Percentiles rank a stretch among this genome's conserved stretches.
These are phyloP conservation scores for Macrotyloma uniflorum DNA, from an alignment of 306 rosid species.

Conservation along the genomic window DNA sequence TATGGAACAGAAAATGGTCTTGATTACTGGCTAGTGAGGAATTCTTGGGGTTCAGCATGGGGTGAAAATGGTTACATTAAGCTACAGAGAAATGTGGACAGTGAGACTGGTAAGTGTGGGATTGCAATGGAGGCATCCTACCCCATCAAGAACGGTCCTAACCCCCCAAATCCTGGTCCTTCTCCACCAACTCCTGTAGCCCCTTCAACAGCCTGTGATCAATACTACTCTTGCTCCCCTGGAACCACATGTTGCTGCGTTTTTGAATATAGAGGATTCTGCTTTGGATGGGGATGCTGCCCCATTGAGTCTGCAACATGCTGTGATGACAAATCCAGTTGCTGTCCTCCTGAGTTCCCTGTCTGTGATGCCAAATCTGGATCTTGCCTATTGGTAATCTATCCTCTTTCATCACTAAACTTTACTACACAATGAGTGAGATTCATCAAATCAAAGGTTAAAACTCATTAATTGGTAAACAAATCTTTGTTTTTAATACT, in stretches of 20 bases:
- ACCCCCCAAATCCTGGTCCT: conserved; percentile 86
- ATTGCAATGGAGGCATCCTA: conserved; percentile 83
- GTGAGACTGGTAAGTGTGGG: conserved; percentile 72
- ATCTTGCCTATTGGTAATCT: conserved; percentile 70
- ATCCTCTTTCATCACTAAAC: background rate
- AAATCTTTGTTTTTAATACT: too few relatives aligned
- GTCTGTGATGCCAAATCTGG: conserved; percentile 63
- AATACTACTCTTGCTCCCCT: conserved; percentile 63
- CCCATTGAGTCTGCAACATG: conserved; percentile 84
- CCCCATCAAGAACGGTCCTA: conserved; percentile 70
- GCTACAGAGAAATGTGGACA: conserved; percentile 61
- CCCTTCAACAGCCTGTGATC: conserved; percentile 68
- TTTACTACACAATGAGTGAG: background rate
- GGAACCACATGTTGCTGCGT: conserved; percentile 85
- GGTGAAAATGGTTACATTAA: conserved; percentile 81
- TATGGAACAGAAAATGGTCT: conserved; percentile 70
- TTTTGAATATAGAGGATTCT: conserved; percentile 53
- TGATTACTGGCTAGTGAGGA: conserved; percentile 85
- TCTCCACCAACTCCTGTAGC: conserved; percentile 62
- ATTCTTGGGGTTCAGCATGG: conserved; percentile 90
- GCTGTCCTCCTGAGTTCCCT: conserved; percentile 87
- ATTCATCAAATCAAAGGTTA: background rate
- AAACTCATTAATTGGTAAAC: too few relatives aligned
- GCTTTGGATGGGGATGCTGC: conserved; percentile 98
- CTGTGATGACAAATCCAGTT: conserved; percentile 73